Evolutionary conservation across 164 flowering plant species (phyloP).

Genomic region (Stephania cephalantha): DNA sequence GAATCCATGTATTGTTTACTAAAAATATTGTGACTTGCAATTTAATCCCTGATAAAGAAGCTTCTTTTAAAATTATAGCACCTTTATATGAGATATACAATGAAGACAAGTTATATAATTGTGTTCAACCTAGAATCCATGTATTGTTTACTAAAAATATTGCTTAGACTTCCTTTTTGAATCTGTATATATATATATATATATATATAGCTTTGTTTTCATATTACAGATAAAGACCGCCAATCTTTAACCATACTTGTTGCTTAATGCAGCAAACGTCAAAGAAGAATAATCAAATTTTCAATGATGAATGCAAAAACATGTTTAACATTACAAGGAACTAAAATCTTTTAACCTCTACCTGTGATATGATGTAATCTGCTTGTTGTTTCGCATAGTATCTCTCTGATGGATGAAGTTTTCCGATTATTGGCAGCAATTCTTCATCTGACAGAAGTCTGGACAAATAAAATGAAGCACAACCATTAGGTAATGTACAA

Average conservation of each 20-base stretch:
- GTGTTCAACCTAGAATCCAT: neutral
- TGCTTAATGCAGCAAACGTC: too few species aligned
- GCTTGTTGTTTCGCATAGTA: constrained; percentile 97
- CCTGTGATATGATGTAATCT: constrained; percentile 84
- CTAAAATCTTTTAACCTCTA: constrained; percentile 21
- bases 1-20: neutral
- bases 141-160: neutral
- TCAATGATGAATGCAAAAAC: too few species aligned
- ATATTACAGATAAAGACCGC: too few species aligned
- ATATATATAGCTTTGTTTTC: too few species aligned
- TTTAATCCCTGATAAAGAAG: neutral
- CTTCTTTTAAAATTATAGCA: neutral
- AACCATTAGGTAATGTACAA: neutral
- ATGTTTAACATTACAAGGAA: too few species aligned
- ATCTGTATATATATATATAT: too few species aligned
- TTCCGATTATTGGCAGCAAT: constrained; percentile 65
- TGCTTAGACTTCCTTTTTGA: neutral
- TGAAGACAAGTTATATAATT: neutral
- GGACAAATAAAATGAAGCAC: constrained; percentile 9
- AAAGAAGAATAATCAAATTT: too few species aligned
- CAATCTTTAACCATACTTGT: too few species aligned
- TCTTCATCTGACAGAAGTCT: constrained; percentile 71
- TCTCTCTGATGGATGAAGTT: constrained; percentile 88
- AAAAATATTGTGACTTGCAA: neutral
- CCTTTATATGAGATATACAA: neutral